Conservation (phyloP, 1,139 yeast species). For the Pichia sp. region DNA sequence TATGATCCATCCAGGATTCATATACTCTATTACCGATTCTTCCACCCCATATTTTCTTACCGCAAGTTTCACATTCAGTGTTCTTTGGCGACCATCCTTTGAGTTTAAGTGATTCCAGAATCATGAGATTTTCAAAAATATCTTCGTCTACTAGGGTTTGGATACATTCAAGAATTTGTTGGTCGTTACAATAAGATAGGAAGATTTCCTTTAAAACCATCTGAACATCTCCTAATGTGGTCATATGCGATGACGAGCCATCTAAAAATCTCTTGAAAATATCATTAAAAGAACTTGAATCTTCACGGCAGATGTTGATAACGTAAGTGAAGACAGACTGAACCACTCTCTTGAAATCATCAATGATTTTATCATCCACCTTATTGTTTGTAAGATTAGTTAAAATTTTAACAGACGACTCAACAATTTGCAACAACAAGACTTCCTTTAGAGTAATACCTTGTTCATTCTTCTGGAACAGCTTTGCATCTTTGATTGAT, state of each 20-base stretch:
- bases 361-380: conserved; percentile 21
- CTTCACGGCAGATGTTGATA: conserved; percentile 36
- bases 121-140: conserved; percentile 44
- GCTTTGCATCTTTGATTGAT: conserved; percentile 21
- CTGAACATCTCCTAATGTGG: conserved; percentile 58
- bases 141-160: conserved; percentile 54
- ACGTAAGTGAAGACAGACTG: conserved; percentile 53
- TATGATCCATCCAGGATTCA: conserved; percentile 45
- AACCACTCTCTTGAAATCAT: conserved; percentile 43
- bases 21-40: conserved; percentile 44
- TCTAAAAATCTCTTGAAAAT: conserved; percentile 52
- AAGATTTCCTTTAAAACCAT: conserved; percentile 62
- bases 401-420: conserved; percentile 30
- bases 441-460: conserved; percentile 25
- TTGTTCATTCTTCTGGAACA: neutral
- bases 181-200: conserved; percentile 63
- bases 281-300: conserved; percentile 40
- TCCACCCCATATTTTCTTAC: conserved; percentile 62
- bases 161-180: conserved; percentile 53
- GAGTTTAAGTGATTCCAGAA: conserved; percentile 39
- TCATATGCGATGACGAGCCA: conserved; percentile 36
- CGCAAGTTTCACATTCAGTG: conserved; percentile 69
- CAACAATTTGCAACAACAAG: conserved; percentile 27
- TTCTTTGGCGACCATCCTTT: conserved; percentile 61
- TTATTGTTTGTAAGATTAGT: conserved; percentile 27